A percentile compares a stretch with the other conserved stretches of the same genome.
Conservation (phyloP, 2,329 filamentous ascomycete genomes). For the Venturia effusa region DNA sequence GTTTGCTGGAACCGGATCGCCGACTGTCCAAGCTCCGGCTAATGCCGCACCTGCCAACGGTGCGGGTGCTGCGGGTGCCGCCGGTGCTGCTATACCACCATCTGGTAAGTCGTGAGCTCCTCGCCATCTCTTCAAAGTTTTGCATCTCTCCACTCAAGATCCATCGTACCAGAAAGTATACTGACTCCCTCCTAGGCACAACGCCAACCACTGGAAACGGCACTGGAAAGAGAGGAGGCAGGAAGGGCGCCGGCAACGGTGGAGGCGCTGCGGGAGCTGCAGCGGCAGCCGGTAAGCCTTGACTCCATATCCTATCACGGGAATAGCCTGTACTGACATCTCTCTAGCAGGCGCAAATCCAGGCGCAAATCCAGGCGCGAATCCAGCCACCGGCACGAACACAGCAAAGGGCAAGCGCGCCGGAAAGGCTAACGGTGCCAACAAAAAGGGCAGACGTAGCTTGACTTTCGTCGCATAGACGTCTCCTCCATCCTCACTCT, state of each 20-base stretch:
- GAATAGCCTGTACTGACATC: not conserved
- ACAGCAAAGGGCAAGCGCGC: not conserved
- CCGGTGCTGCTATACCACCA: not conserved
- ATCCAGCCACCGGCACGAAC: not conserved
- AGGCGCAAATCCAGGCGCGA: not conserved
- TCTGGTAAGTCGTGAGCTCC: not conserved
- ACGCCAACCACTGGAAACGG: not conserved
- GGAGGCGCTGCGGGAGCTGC: not conserved
- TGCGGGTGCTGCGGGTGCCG: not conserved
- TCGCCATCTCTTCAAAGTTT: not conserved
- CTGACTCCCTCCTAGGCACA: not conserved
- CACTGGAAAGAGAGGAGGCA: not conserved
- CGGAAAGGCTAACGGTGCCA: not conserved
- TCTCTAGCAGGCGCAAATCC: not conserved
- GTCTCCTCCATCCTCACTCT: not conserved
- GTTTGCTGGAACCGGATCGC: constrained; percentile 4
- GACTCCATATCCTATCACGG: not conserved
- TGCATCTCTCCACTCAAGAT: not conserved
- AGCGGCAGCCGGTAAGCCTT: not conserved
- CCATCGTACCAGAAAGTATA: not conserved
- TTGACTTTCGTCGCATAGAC: constrained; percentile 3
- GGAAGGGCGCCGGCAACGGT: not conserved
- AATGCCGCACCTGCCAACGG: not conserved
- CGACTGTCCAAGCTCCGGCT: constrained; percentile 4
- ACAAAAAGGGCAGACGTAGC: not conserved